Evolutionary conservation across 306 rosid genomes (phyloP).

Genomic region (Bauhinia variegata): DNA sequence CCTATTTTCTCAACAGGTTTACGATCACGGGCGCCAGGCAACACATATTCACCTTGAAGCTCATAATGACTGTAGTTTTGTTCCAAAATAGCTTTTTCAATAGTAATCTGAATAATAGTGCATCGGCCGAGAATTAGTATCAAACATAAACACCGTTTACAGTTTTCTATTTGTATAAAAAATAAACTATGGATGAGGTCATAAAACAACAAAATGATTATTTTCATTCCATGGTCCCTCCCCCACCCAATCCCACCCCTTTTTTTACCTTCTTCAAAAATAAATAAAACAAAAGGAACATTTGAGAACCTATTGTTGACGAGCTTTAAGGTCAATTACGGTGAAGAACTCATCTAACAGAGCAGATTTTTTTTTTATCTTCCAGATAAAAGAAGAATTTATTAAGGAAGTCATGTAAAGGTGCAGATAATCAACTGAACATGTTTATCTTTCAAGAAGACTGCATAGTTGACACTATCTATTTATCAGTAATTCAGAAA

Average conservation of each 20-base stretch:
- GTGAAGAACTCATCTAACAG: too few relatives aligned
- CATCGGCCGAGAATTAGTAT: slow-evolving; percentile 38
- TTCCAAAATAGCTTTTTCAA: slow-evolving; percentile 85
- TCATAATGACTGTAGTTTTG: slow-evolving; percentile 88
- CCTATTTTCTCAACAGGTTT: slow-evolving; percentile 56
- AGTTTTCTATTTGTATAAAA: background rate
- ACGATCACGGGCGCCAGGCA: slow-evolving; percentile 74
- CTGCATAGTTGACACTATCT: background rate
- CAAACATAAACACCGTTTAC: slow-evolving; percentile 3
- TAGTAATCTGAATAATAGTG: slow-evolving; percentile 66
- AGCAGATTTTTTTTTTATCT: too few relatives aligned
- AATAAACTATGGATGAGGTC: background rate
- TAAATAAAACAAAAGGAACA: background rate
- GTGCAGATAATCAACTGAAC: slow-evolving; percentile 19
- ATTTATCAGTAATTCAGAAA: too few relatives aligned
- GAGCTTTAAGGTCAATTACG: too few relatives aligned
- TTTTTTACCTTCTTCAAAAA: background rate
- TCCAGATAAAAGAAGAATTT: too few relatives aligned
- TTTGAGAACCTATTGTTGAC: too few relatives aligned
- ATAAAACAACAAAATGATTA: background rate
- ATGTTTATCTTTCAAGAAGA: background rate
- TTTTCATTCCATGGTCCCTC: slow-evolving; percentile 1
- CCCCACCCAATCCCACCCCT: too few relatives aligned
- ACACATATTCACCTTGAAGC: slow-evolving; percentile 95
- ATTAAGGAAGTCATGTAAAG: slow-evolving; percentile 4